A percentile compares a stretch with the other conserved stretches of the same genome.
phyloP scores from a whole-genome alignment of 495 filamentous ascomycete species.

The Astrocystis sublimbata region DNA sequence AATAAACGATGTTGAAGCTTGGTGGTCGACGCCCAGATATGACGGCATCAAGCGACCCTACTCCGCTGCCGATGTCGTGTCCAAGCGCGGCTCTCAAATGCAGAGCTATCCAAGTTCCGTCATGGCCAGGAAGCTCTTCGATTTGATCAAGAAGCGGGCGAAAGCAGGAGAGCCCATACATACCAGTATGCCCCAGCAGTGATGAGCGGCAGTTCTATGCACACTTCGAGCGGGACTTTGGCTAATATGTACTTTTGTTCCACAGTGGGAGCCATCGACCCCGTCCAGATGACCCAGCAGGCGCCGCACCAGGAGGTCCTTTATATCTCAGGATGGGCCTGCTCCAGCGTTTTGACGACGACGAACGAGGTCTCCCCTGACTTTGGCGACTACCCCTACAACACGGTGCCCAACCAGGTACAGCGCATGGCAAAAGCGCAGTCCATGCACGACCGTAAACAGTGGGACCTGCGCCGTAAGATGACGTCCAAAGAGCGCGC shows the following conservation, averaged over 20 bases:
- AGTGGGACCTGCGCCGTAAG: conserved; percentile 81
- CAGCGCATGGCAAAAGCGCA: conserved; percentile 95
- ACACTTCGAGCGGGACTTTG: not conserved
- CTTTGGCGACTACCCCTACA: conserved; percentile 98
- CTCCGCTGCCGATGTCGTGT: conserved; percentile 84
- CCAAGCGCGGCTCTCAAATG: conserved; percentile 82
- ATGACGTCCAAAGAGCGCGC: conserved; percentile 70
- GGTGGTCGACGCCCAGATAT: conserved; percentile 84
- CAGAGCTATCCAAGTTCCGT: conserved; percentile 87
- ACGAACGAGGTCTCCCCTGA: conserved; percentile 97
- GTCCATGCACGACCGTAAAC: conserved; percentile 92
- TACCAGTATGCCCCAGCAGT: conserved; percentile 62
- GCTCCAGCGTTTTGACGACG: conserved; percentile 84
- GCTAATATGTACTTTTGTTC: not conserved
- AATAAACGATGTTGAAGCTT: conserved; percentile 76
- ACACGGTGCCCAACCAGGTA: conserved; percentile 97
- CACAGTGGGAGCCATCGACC: conserved; percentile 94
- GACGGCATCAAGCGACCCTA: conserved; percentile 91
- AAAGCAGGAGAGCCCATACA: conserved; percentile 83
- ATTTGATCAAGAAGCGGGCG: conserved; percentile 74
- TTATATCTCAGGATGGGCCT: conserved; percentile 96
- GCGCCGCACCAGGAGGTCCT: conserved; percentile 93
- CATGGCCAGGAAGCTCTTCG: conserved; percentile 93
- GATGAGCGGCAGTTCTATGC: not conserved
- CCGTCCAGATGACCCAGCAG: conserved; percentile 98